Evolutionary conservation across 2,329 filamentous ascomycete genomes (phyloP), one percentile per base, ranked within the genome.

Genomic region (Aspergillus tubingensis): DNA sequence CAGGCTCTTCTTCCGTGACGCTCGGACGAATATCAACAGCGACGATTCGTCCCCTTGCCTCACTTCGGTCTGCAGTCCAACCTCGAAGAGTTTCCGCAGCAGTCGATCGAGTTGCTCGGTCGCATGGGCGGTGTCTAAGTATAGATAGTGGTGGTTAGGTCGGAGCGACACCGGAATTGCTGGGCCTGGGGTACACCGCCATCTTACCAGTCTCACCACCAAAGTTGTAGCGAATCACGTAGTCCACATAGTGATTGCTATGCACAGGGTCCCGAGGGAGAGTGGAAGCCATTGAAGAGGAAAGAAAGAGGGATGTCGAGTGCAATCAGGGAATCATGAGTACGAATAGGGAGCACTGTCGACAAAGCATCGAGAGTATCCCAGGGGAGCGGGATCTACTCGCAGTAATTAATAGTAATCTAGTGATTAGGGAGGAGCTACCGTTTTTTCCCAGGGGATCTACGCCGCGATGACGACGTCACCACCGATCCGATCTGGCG

Each of bases 21-120:
- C 87, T 73, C 90, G 90, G 72, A 93, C 85, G 74, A 99, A 97
- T 67, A 99, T 79, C 47, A 98, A 83, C 51, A 98, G 81, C 5
- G 91, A 91, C 60, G 86, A 83, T 51, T 88, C 85, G 65, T 90
- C 88, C 56, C 92, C 92, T 66, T 88, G 87, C 64, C 95, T 89
- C 54, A 97, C 92, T 77, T 97, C 92, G 15, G 91, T 92, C 59
- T 91, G 87, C 59, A 99, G 83, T 8, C 95, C 94, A 47, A 93
- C 90, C 43, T 83, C 81, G 15, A 91, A 87, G 25, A 99, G 85
- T 27, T 86, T 85, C 69, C 89, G 82, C 67, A 96, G 85, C 49
- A 98, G 87, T 73, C 90, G 88, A 69, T 91, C 86, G 70, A 97
- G 96, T 68, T 89, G 85, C 30, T 87, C 85, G 71, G 89, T 85